Evolutionary conservation across 345 rosid genomes (phyloP), one percentile per base, ranked within the genome.

Genomic region (Physaria fendleri): DNA sequence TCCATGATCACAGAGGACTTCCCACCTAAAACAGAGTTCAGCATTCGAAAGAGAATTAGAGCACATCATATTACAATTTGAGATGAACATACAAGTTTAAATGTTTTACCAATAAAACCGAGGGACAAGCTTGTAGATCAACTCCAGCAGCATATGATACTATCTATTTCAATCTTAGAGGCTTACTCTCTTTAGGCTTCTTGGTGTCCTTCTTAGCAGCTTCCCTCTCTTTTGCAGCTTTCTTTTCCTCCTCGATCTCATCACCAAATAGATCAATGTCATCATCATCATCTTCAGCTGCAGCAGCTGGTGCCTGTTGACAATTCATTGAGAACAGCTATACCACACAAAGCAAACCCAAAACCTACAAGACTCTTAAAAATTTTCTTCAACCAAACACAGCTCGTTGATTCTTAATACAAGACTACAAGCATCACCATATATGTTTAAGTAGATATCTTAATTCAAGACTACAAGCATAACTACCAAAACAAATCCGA

Each of bases 251-350:
- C 68, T 88, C 98, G 0, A 94, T 92, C 87, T 92, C 96, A 44
- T 92, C 98, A 59, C 89, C 95, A 43, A 92, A 92, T n/a, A 88
- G 93, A 80, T 92, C 95, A 71, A 92, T 64, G 67, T 92, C 96
- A 0, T 91, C 97, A 4, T 87, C 96, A 9, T 84, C 97, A 1
- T 75, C n/a, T n/a, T n/a, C 71, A 47, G 15, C 95, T 4, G n/a
- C n/a, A n/a, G n/a, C n/a, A n/a, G n/a, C n/a, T n/a, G 81, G 65
- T 62, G 82, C 85, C 71, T 69, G 78, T 74, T 68, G 47, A 33
- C 10, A 29, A 64, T 42, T 8, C 0, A 35, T 2, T 6, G 2
- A 17, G 25, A 25, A 10, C 15, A 14, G 10, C n/a, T n/a, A 7
- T 21, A 4, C 23, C n/a, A n/a, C n/a, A n/a, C 11, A 1, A 30